Percentiles rank a stretch among this genome's conserved stretches.
These are phyloP conservation scores for Tulasnella sp. DNA, from an alignment of 768 basidiomycete species.

Conservation along the genomic window DNA sequence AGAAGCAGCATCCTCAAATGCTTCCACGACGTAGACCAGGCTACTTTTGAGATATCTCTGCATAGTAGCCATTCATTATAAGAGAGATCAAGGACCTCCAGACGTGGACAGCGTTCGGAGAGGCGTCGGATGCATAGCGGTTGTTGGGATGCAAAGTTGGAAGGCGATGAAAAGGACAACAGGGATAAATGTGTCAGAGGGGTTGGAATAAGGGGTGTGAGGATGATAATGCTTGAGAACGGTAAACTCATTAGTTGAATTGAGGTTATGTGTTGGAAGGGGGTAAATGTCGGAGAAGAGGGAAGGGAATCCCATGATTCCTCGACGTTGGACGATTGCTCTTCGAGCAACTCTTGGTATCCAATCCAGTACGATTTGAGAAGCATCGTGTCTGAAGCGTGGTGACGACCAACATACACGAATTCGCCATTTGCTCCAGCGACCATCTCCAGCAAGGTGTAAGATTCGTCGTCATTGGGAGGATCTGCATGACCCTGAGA, in stretches of 20 bases:
- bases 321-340: not conserved
- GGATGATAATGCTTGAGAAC: not conserved
- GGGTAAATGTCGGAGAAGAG: not conserved
- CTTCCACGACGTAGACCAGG: too few species aligned
- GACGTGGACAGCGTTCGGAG: not conserved
- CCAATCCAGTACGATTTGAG: too few species aligned
- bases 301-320: constrained; percentile 11
- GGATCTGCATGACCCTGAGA: not conserved
- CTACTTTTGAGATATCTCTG: too few species aligned
- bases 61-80: not conserved
- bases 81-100: constrained; percentile 3
- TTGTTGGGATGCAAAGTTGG: not conserved
- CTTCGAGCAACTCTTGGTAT: constrained; percentile 2
- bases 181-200: not conserved
- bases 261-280: not conserved
- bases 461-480: not conserved
- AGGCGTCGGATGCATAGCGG: not conserved
- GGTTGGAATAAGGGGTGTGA: not conserved
- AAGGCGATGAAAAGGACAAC: not conserved
- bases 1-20: too few species aligned
- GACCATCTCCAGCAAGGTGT: constrained; percentile 1
- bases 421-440: constrained; percentile 3
- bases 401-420: constrained; percentile 3
- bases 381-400: not conserved
- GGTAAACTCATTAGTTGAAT: constrained; percentile 5